Evolutionary conservation across 2,329 filamentous ascomycete genomes (phyloP).

Genomic region (Chrysoporthe austroafricana): DNA sequence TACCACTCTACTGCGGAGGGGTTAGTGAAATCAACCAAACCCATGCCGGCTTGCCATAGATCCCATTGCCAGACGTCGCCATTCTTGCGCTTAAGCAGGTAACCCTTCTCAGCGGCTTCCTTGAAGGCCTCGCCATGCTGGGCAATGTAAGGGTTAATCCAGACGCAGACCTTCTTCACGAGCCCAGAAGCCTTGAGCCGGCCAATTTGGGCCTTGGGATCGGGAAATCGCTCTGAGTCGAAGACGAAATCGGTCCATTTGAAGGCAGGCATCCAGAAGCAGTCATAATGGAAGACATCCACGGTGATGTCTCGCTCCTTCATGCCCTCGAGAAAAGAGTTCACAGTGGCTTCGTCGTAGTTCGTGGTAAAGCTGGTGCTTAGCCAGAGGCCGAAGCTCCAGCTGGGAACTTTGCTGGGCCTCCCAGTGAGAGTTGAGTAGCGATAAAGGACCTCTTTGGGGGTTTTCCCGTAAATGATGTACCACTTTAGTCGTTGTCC

Average conservation of each 20-base stretch:
- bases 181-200: slow-evolving; percentile 67
- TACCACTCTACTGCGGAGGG: slow-evolving; percentile 71
- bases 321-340: slow-evolving; percentile 71
- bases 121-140: slow-evolving; percentile 70
- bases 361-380: slow-evolving; percentile 77
- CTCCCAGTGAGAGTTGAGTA: slow-evolving; percentile 71
- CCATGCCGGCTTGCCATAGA: slow-evolving; percentile 78
- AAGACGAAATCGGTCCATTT: slow-evolving; percentile 78
- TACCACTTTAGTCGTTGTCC: slow-evolving; percentile 75
- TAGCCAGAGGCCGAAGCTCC: slow-evolving; percentile 78
- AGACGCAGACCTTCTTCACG: slow-evolving; percentile 69
- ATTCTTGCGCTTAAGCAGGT: slow-evolving; percentile 70
- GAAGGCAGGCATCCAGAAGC: slow-evolving; percentile 78
- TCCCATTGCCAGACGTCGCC: slow-evolving; percentile 78
- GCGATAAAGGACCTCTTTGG: slow-evolving; percentile 70
- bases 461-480: slow-evolving; percentile 71
- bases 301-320: slow-evolving; percentile 65
- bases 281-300: slow-evolving; percentile 77
- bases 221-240: slow-evolving; percentile 69
- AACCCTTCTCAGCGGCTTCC: slow-evolving; percentile 67
- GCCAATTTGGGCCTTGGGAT: slow-evolving; percentile 66
- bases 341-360: slow-evolving; percentile 72
- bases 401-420: slow-evolving; percentile 67
- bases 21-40: slow-evolving; percentile 74
- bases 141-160: slow-evolving; percentile 77